These are phyloP conservation scores for Colletotrichum viniferum DNA, from an alignment of 2,329 filamentous ascomycete genomes.

Conservation along the genomic window DNA sequence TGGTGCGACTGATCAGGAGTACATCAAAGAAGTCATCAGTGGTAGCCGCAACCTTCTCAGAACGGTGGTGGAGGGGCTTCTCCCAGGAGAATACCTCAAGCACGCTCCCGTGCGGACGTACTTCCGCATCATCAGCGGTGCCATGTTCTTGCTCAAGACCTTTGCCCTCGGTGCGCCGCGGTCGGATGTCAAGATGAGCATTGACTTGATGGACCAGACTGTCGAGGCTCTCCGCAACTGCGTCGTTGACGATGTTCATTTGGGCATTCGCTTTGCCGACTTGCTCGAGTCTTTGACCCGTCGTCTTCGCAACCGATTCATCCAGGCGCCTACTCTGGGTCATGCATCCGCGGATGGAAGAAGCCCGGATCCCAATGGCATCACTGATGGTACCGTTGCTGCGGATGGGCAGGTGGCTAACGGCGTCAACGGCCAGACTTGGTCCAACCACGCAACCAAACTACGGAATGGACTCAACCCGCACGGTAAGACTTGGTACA, in stretches of 20 bases:
- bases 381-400: conserved; percentile 21
- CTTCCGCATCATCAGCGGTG: conserved; percentile 84
- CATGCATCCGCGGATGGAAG: conserved; percentile 44
- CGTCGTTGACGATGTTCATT: conserved; percentile 83
- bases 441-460: conserved; percentile 40
- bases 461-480: conserved; percentile 43
- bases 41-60: conserved; percentile 78
- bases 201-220: conserved; percentile 75
- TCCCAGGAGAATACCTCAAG: conserved; percentile 77
- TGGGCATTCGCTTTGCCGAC: conserved; percentile 84
- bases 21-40: conserved; percentile 77
- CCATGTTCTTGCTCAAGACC: conserved; percentile 84
- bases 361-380: conserved; percentile 39
- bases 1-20: conserved; percentile 71
- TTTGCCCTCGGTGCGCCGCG: conserved; percentile 82
- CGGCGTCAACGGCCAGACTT: conserved; percentile 14
- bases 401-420: conserved; percentile 4
- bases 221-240: conserved; percentile 77
- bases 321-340: conserved; percentile 60
- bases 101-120: conserved; percentile 85
- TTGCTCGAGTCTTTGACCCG: conserved; percentile 80
- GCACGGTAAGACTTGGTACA: conserved; percentile 34
- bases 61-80: conserved; percentile 77
- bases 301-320: conserved; percentile 75
- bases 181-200: conserved; percentile 76